These are phyloP conservation scores for Petrea volubilis DNA, from an alignment of 257 asterid species.

Conservation along the genomic window DNA sequence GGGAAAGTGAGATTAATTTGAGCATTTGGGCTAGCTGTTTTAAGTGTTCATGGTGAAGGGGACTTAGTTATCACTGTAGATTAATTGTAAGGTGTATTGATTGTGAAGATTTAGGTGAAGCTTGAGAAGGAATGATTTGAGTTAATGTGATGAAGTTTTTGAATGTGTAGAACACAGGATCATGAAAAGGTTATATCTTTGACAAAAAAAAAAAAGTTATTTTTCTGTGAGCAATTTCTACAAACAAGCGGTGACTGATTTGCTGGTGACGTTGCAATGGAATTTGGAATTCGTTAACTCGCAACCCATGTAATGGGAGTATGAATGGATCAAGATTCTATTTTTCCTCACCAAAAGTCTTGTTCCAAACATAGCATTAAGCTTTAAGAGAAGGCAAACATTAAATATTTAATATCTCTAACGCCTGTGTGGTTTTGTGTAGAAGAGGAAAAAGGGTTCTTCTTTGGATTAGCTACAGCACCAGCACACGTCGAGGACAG, in stretches of 20 bases:
- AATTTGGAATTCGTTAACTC: background rate
- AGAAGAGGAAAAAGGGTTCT: constrained; percentile 73
- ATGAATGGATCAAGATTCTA: background rate
- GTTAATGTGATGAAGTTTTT: background rate
- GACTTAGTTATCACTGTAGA: background rate
- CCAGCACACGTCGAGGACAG: constrained; percentile 97
- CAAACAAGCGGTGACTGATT: background rate
- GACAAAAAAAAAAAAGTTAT: background rate
- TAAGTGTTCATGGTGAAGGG: background rate
- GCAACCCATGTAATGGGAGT: background rate
- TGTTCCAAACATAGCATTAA: no score
- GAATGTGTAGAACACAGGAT: background rate
- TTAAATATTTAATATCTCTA: no score
- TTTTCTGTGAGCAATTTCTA: background rate
- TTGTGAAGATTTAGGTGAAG: background rate
- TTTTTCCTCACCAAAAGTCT: no score
- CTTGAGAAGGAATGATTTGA: background rate
- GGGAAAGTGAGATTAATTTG: background rate
- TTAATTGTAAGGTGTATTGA: background rate
- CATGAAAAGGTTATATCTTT: background rate
- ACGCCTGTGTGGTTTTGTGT: constrained; percentile 22
- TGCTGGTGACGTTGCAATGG: background rate
- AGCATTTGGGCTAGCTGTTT: background rate
- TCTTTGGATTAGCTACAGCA: constrained; percentile 95
- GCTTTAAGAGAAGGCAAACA: no score